Evolutionary conservation across 1,284 basidiomycete species (phyloP).

Genomic region (Cryptococcus maquisensis): DNA sequence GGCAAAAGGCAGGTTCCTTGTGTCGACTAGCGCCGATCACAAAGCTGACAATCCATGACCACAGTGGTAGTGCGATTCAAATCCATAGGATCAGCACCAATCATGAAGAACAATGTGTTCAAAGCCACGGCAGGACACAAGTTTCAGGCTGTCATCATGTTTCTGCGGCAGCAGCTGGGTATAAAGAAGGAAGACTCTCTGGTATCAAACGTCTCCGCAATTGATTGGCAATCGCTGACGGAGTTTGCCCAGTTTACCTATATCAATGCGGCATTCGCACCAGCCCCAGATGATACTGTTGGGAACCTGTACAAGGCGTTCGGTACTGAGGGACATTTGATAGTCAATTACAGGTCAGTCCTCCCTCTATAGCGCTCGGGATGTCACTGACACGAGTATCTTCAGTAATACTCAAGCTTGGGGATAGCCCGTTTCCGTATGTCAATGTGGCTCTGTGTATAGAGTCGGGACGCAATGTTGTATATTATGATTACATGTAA

Average conservation of each 20-base stretch:
- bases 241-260: slow-evolving; percentile 73
- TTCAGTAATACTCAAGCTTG: slow-evolving; percentile 42
- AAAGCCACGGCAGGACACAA: slow-evolving; percentile 92
- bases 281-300: slow-evolving; percentile 87
- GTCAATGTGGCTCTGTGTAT: no score
- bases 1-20: slow-evolving; percentile 17
- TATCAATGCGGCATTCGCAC: slow-evolving; percentile 95
- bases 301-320: slow-evolving; percentile 83
- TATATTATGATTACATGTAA: neutral
- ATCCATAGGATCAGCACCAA: slow-evolving; percentile 95
- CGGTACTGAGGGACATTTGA: slow-evolving; percentile 85
- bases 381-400: neutral
- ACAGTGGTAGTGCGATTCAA: slow-evolving; percentile 95
- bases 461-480: neutral
- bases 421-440: slow-evolving; percentile 18
- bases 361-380: neutral
- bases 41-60: neutral
- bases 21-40: neutral
- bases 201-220: slow-evolving; percentile 56
- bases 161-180: slow-evolving; percentile 82
- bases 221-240: neutral
- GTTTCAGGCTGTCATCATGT: slow-evolving; percentile 93
- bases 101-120: slow-evolving; percentile 98
- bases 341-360: slow-evolving; percentile 87
- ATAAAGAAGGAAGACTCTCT: slow-evolving; percentile 84